Conservation (phyloP, 2,329 filamentous ascomycete species). For the Pseudogymnoascus sp. region DNA sequence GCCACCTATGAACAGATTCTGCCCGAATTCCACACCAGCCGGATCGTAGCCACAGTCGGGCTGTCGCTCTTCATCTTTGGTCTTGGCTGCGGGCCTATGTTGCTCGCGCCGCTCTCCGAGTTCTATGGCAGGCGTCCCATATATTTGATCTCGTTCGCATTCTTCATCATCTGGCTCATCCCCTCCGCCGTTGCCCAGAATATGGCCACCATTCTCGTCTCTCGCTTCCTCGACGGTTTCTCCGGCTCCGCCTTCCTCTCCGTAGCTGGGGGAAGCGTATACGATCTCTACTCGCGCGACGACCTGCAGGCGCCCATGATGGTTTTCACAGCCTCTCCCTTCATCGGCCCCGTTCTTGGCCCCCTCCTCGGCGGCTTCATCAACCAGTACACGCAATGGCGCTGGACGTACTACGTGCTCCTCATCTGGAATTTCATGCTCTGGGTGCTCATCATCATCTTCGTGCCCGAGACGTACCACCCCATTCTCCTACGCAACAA, state of each 20-base stretch:
- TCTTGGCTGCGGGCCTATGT: slow-evolving; percentile 49
- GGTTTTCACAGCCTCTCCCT: slow-evolving; percentile 61
- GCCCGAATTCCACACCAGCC: slow-evolving; percentile 62
- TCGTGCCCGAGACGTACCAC: slow-evolving; percentile 85
- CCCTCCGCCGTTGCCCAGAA: slow-evolving; percentile 76
- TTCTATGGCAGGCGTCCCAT: slow-evolving; percentile 79
- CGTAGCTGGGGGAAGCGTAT: slow-evolving; percentile 78
- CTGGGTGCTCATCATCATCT: slow-evolving; percentile 53
- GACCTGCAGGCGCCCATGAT: slow-evolving; percentile 76
- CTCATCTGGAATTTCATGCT: slow-evolving; percentile 70
- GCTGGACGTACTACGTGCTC: slow-evolving; percentile 78
- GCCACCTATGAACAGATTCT: slow-evolving; percentile 72
- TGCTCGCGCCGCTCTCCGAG: slow-evolving; percentile 46
- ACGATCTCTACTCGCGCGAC: slow-evolving; percentile 63
- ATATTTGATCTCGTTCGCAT: slow-evolving; percentile 64
- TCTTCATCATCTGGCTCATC: slow-evolving; percentile 73
- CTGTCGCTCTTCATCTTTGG: slow-evolving; percentile 78
- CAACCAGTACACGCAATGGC: slow-evolving; percentile 65
- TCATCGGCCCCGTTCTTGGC: slow-evolving; percentile 52
- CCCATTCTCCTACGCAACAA: slow-evolving; percentile 66
- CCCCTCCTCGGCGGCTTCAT: slow-evolving; percentile 70
- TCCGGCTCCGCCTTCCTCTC: slow-evolving; percentile 60
- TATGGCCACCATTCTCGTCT: slow-evolving; percentile 69
- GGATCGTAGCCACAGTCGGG: slow-evolving; percentile 68
- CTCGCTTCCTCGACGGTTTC: slow-evolving; percentile 69